phyloP scores from a whole-genome alignment of 805 yeast species.

The Suhomyces pyralidae region DNA sequence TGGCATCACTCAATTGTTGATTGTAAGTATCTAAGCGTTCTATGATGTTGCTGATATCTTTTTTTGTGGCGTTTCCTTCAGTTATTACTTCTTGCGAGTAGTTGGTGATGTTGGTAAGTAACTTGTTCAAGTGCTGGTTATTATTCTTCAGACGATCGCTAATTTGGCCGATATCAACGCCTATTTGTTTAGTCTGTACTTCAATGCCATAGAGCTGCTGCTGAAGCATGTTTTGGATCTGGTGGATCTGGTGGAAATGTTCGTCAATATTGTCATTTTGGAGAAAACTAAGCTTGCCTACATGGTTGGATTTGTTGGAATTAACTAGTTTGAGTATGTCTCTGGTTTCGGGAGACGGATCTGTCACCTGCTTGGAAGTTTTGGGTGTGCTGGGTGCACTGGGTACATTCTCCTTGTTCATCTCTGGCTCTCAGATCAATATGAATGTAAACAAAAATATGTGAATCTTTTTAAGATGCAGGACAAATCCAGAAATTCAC shows the following conservation, averaged over 20 bases:
- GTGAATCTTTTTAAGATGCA: neutral
- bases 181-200: constrained; percentile 33
- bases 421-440: neutral
- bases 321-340: constrained; percentile 23
- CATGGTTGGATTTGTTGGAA: constrained; percentile 20
- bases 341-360: neutral
- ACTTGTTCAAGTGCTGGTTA: constrained; percentile 34
- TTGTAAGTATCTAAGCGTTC: constrained; percentile 15
- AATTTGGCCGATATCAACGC: constrained; percentile 34
- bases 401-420: constrained; percentile 4
- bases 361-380: neutral
- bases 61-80: constrained; percentile 34
- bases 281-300: constrained; percentile 27
- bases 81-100: constrained; percentile 34
- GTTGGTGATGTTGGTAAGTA: constrained; percentile 32
- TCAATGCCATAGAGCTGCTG: constrained; percentile 30
- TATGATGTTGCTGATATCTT: constrained; percentile 24
- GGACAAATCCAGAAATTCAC: neutral
- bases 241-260: constrained; percentile 30
- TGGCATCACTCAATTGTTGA: neutral
- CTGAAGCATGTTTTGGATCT: constrained; percentile 24
- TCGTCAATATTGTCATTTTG: constrained; percentile 34
- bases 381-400: neutral
- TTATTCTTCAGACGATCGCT: constrained; percentile 40
- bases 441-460: neutral